Base-by-base conservation (phyloP, 2,329 filamentous ascomycete species). In the Emmonsiellopsis sp. region DNA sequence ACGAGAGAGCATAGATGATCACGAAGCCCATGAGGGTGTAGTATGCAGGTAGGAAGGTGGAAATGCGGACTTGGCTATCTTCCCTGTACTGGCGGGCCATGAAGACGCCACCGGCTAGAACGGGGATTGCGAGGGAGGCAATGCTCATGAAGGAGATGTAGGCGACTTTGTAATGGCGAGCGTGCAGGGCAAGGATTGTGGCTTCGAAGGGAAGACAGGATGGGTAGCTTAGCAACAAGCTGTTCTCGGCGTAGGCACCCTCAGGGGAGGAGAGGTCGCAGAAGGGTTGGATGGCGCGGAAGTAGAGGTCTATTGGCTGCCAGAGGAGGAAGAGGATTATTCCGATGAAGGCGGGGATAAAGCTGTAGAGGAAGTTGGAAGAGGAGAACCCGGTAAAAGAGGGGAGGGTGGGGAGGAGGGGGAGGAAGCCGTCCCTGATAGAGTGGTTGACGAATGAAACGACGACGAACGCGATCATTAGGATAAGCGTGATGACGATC, bases 351-450 rank as follows among this genome's bases (percentile, higher is more conserved):
- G 77, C 71, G 0, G 82, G 82, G 16, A 85, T 65, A 59, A 85
- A 84, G 58, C 79, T 82, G 73, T 90, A 96, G 50, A 95, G 73
- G 71, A 96, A 96, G 69, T 95, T 89, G 49, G 89, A 88, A 0
- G 87, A 76, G 1, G 89, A 94, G 69, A 94, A 96, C 15, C 86
- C 87, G 30, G 74, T 75, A 0, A 70, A 63, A 3, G 79, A 73
- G 1, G 88, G 82, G 2, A 76, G 73, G 0, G 85, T 82, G 8
- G 76, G 72, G 1, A 95, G 73, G 6, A 78, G 73, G 2, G 91
- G 89, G 6, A 78, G 68, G 67, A 95, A 96, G 7, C 90, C 91
- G 7, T 76, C 67, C 38, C 79, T 72, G 32, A 95, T 76, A 9
- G 80, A 79, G 7, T 78, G 74, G 40, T 85, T 83, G 56, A 91